Evolutionary conservation across 306 rosid genomes (phyloP), one percentile per base, ranked within the genome.

Genomic region (Quercus parvula): DNA sequence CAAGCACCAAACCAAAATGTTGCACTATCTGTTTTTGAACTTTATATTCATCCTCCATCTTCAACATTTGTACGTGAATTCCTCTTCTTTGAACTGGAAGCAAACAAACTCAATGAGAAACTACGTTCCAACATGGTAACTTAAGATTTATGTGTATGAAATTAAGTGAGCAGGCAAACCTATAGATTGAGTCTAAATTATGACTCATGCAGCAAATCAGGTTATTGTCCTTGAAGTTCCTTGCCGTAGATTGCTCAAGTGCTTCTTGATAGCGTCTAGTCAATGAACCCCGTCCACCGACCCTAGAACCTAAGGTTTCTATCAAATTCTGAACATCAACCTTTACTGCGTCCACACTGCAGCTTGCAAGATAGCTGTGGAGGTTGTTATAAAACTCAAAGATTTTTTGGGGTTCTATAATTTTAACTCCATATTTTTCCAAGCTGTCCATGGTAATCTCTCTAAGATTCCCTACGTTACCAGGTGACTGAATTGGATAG

Each of bases 361-460:
- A 81, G 83, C 84, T 85, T 2, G 80, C 93, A 75, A 91, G 92
- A 81, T 93, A 93, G 46, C 85, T 68, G 33, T 91, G 97, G 30
- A 81, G 91, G 58, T 91, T 91, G 58, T 87, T 78, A 81, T 90
- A 93, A 70, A 93, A 91, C 33, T 88, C 78, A 44, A 27, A 78
- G 12, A 90, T 64, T 44, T 86, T 90, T 73, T 78, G 69, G 24
- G 92, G 92, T 67, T 89, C 87, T 20, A 87, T 75, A 31, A 89
- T 20, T 25, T 93, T 94, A 19, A 89, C 88, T 56, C 98, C 96
- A 77, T 87, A 88, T 54, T 85, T 91, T 84, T 89, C 93, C 92
- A 93, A 81, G 86, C 76, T 77, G 62, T 88, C 94, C 84, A 81
- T 77, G 71, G 83, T 87, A 56, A 79, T 57, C 52, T 86, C 92